Conservation (phyloP, 805 yeast species). For the Schwanniomyces polymorphus region DNA sequence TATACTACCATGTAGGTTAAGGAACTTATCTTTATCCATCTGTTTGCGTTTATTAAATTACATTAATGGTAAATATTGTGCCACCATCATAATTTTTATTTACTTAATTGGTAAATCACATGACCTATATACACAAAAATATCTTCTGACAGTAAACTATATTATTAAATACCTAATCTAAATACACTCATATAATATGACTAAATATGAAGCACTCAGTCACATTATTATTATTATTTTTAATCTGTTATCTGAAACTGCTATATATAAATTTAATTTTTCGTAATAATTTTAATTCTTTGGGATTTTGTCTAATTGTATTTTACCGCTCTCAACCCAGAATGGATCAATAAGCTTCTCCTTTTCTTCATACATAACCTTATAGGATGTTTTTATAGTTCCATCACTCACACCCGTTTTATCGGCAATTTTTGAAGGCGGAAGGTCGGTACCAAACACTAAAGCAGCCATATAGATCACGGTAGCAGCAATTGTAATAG, state of each 20-base stretch:
- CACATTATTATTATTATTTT: too few species aligned
- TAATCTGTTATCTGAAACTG: too few species aligned
- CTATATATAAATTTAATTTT: background rate
- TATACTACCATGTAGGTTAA: background rate
- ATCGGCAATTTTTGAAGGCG: slow-evolving; percentile 82
- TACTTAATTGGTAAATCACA: background rate
- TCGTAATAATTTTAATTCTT: slow-evolving; percentile 12
- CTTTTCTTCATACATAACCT: slow-evolving; percentile 73
- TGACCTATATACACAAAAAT: background rate
- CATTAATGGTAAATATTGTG: background rate
- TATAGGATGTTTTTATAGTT: slow-evolving; percentile 90
- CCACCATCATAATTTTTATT: background rate
- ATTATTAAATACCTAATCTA: background rate
- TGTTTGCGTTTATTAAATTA: background rate
- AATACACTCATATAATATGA: background rate
- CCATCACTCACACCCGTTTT: slow-evolving; percentile 97
- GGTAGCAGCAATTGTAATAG: slow-evolving; percentile 96
- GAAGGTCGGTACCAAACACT: slow-evolving; percentile 75
- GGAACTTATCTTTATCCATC: slow-evolving; percentile 1
- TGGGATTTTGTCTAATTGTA: slow-evolving; percentile 48
- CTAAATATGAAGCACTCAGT: too few species aligned
- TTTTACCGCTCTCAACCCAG: slow-evolving; percentile 72
- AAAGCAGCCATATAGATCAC: slow-evolving; percentile 91
- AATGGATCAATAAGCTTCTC: slow-evolving; percentile 65
- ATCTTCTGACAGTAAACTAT: background rate